Conservation (phyloP, 352 stramenopile genomes). For the Globisporangium canariense region DNA sequence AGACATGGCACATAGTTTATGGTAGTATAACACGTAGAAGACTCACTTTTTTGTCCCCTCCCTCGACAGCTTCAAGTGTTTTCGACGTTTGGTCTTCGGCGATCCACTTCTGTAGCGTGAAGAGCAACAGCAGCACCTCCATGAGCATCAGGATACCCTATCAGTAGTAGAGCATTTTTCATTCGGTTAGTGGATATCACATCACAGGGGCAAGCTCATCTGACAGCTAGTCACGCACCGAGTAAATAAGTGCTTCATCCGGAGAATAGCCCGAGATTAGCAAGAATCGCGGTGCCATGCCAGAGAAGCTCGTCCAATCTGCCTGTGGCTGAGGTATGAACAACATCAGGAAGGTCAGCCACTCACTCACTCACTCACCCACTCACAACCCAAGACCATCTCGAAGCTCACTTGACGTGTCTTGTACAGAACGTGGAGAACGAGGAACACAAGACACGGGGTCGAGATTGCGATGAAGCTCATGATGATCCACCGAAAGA, state of each 20-base stretch:
- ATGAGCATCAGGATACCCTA: conserved; percentile 34
- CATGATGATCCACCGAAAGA: conserved; percentile 77
- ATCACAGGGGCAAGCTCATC: background rate
- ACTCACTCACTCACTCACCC: background rate
- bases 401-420: conserved; percentile 18
- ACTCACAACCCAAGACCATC: background rate
- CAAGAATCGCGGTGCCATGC: conserved; percentile 50
- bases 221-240: conserved; percentile 20
- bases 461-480: conserved; percentile 61
- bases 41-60: conserved; percentile 36
- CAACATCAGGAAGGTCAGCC: background rate
- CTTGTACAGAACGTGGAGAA: conserved; percentile 47
- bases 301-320: conserved; percentile 27
- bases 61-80: conserved; percentile 45
- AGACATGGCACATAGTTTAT: background rate
- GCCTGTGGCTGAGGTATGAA: background rate
- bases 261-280: conserved; percentile 54
- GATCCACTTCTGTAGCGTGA: conserved; percentile 72
- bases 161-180: no score
- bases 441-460: conserved; percentile 44
- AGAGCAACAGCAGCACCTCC: conserved; percentile 46
- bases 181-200: background rate
- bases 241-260: conserved; percentile 53
- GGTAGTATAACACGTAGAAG: background rate
- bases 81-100: conserved; percentile 65